phyloP scores from a whole-genome alignment of 495 filamentous ascomycete genomes.

The Neurospora sp. region DNA sequence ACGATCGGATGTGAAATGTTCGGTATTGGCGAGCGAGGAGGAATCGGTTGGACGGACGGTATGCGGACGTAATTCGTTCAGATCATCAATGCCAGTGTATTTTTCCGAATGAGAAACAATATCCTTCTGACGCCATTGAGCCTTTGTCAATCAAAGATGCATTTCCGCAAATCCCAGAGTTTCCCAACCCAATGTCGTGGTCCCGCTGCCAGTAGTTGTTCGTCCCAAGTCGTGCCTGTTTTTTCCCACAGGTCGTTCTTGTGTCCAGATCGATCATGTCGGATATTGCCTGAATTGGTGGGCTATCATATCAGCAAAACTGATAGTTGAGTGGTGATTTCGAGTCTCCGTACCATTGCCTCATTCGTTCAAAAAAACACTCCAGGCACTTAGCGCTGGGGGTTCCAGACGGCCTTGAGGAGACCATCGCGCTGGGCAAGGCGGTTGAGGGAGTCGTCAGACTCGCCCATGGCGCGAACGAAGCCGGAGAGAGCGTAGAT shows the following conservation, averaged over 20 bases:
- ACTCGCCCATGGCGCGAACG: constrained; percentile 94
- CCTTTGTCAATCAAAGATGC: constrained; percentile 13
- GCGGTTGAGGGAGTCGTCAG: constrained; percentile 91
- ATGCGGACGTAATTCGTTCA: not conserved
- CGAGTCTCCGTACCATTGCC: constrained; percentile 14
- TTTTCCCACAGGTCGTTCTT: constrained; percentile 6
- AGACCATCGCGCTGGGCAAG: constrained; percentile 92
- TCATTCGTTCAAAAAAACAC: constrained; percentile 6
- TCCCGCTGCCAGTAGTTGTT: constrained; percentile 11
- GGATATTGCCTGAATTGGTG: constrained; percentile 3
- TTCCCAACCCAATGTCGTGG: constrained; percentile 8
- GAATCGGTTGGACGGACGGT: not conserved
- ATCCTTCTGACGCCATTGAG: constrained; percentile 25
- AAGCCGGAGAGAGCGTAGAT: constrained; percentile 96
- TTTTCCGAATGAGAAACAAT: constrained; percentile 22
- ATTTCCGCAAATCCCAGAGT: constrained; percentile 7
- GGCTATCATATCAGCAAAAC: constrained; percentile 11
- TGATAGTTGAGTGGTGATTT: not conserved
- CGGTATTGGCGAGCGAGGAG: not conserved
- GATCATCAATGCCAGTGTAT: constrained; percentile 25
- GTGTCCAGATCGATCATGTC: constrained; percentile 13
- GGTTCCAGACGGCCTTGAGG: constrained; percentile 92
- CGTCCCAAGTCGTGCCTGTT: not conserved
- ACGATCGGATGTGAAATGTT: not conserved
- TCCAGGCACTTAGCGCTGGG: constrained; percentile 49